Conservation (phyloP, 495 filamentous ascomycete species). For the Apiosordaria backusii region DNA sequence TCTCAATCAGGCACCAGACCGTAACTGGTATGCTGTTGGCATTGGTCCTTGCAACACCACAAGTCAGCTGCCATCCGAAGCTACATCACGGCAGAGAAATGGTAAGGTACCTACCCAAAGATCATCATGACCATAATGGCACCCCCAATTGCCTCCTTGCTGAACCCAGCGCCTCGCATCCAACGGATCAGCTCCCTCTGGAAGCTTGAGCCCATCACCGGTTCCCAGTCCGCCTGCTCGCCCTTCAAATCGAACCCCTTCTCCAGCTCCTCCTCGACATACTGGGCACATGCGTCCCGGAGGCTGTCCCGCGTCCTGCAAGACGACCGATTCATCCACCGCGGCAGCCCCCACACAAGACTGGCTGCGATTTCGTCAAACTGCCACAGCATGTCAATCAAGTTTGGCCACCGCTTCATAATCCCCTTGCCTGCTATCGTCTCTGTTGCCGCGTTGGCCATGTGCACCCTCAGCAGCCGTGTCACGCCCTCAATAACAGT, state of each 20-base stretch:
- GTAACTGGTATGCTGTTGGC: constrained; percentile 30
- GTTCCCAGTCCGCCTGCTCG: constrained; percentile 28
- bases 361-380: constrained; percentile 17
- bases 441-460: constrained; percentile 18
- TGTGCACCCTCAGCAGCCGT: constrained; percentile 19
- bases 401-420: constrained; percentile 21
- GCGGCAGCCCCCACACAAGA: constrained; percentile 19
- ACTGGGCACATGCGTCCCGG: neutral
- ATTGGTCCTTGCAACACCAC: too few species aligned
- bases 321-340: constrained; percentile 60
- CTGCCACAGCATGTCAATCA: constrained; percentile 24
- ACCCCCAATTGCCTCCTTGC: constrained; percentile 6
- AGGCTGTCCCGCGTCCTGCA: constrained; percentile 23
- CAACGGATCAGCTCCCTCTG: constrained; percentile 22
- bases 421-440: constrained; percentile 22
- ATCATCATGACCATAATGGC: constrained; percentile 9
- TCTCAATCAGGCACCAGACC: constrained; percentile 32
- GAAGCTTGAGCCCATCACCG: constrained; percentile 26
- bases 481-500: constrained; percentile 13
- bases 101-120: constrained; percentile 4
- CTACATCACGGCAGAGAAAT: neutral
- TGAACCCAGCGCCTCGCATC: constrained; percentile 20
- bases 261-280: constrained; percentile 5
- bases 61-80: neutral
- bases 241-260: constrained; percentile 21